These are phyloP conservation scores for Dipteronia sinensis DNA, from an alignment of 345 rosid species.

Conservation along the genomic window DNA sequence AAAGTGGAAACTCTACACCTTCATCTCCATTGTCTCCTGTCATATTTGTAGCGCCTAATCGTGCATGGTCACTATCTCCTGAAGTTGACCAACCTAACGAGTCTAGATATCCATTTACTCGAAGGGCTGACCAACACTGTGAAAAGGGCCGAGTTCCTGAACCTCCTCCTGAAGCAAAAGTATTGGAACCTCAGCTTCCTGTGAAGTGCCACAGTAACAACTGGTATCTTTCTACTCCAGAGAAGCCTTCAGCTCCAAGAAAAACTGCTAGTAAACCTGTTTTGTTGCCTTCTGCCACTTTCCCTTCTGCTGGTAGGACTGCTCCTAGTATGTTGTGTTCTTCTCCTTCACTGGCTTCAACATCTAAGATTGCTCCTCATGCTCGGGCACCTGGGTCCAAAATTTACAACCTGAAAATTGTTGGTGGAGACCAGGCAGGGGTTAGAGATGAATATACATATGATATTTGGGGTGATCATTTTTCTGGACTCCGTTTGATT, in stretches of 20 bases:
- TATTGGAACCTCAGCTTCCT: slow-evolving; percentile 25
- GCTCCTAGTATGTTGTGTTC: slow-evolving; percentile 24
- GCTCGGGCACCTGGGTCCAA: slow-evolving; percentile 82
- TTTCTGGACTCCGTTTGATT: slow-evolving; percentile 49
- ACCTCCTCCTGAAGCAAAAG: slow-evolving; percentile 23
- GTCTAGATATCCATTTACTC: slow-evolving; percentile 38
- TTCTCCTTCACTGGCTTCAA: slow-evolving; percentile 39
- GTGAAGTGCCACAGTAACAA: slow-evolving; percentile 18
- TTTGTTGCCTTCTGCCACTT: slow-evolving; percentile 50
- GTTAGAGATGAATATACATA: slow-evolving; percentile 48
- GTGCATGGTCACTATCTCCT: slow-evolving; percentile 37
- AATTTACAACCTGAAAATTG: slow-evolving; percentile 27
- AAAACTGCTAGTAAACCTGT: slow-evolving; percentile 35
- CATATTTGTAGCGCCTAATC: slow-evolving; percentile 31
- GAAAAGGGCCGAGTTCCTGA: slow-evolving; percentile 31
- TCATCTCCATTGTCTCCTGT: slow-evolving; percentile 77
- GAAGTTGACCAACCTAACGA: slow-evolving; percentile 28
- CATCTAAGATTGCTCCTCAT: slow-evolving; percentile 53
- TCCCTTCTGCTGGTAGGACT: slow-evolving; percentile 39
- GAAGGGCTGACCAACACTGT: slow-evolving; percentile 20
- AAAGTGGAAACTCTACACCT: slow-evolving; percentile 92
- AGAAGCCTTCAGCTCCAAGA: slow-evolving; percentile 26
- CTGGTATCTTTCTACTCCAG: slow-evolving; percentile 18
- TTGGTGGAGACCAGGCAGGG: slow-evolving; percentile 32
- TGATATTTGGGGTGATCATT: slow-evolving; percentile 92